phyloP scores from a whole-genome alignment of 306 rosid species.

The Prunus campanulata region DNA sequence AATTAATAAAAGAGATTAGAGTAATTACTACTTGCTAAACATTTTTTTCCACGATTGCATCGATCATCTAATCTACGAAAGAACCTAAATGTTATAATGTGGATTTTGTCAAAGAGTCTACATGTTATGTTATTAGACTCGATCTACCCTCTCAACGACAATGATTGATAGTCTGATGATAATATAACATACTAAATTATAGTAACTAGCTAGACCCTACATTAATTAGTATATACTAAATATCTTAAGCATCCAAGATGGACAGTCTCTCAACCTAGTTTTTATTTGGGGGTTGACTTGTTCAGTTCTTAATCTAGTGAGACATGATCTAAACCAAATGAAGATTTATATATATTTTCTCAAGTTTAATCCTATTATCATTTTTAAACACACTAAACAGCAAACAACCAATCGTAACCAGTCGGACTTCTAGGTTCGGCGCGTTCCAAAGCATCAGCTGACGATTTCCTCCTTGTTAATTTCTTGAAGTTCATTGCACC shows the following conservation, averaged over 20 bases:
- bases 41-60: neutral
- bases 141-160: neutral
- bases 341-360: neutral
- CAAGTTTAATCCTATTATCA: neutral
- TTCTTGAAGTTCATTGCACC: constrained; percentile 41
- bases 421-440: constrained; percentile 45
- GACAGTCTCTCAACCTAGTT: neutral
- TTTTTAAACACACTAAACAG: neutral
- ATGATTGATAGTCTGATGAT: neutral
- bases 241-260: neutral
- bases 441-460: constrained; percentile 21
- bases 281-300: neutral
- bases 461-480: constrained; percentile 54
- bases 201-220: neutral
- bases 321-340: neutral
- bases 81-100: neutral
- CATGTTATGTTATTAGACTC: neutral
- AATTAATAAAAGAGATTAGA: neutral
- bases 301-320: neutral
- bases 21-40: neutral
- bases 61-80: neutral
- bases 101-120: neutral
- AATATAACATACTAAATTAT: neutral
- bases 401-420: constrained; percentile 55
- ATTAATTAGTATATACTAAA: neutral